phyloP scores from a whole-genome alignment of 768 basidiomycete genomes.

The Collybiopsis confluens region DNA sequence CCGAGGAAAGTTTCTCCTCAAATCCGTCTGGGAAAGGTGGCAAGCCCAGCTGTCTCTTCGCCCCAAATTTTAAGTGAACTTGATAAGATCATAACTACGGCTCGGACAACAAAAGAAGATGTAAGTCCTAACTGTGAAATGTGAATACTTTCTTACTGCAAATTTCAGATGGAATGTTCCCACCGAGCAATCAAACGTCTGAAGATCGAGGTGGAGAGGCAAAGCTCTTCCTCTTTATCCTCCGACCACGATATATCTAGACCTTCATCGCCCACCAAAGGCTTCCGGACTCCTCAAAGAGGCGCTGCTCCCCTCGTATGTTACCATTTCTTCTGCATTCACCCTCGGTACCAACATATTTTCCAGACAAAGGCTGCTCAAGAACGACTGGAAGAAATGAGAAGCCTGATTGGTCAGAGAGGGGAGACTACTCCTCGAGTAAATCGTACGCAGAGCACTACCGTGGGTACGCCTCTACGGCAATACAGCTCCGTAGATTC shows the following conservation, averaged over 20 bases:
- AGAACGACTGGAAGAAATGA: conserved; percentile 81
- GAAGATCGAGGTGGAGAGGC: conserved; percentile 59
- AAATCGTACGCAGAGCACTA: conserved; percentile 35
- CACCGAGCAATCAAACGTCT: conserved; percentile 72
- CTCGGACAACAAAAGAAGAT: conserved; percentile 59
- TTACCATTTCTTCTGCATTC: conserved; percentile 1
- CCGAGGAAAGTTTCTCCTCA: conserved; percentile 56
- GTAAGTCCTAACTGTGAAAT: conserved; percentile 35
- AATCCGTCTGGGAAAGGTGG: conserved; percentile 34
- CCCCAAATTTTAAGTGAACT: conserved; percentile 30
- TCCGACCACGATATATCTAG: conserved; percentile 32
- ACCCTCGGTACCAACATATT: neutral
- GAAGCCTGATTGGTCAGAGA: conserved; percentile 61
- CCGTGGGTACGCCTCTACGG: conserved; percentile 28
- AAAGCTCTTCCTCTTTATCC: conserved; percentile 21
- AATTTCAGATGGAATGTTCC: conserved; percentile 65
- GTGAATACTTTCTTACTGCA: neutral
- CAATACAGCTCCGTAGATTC: conserved; percentile 10
- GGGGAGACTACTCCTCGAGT: conserved; percentile 46
- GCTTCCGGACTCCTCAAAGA: conserved; percentile 43
- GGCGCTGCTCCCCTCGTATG: conserved; percentile 38
- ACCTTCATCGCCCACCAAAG: conserved; percentile 58
- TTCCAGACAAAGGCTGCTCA: conserved; percentile 68
- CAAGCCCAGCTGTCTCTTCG: conserved; percentile 22
- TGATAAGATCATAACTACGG: conserved; percentile 43